These are phyloP conservation scores for Ceratobasidium sp. DNA, from an alignment of 1,284 basidiomycete genomes.

Conservation along the genomic window DNA sequence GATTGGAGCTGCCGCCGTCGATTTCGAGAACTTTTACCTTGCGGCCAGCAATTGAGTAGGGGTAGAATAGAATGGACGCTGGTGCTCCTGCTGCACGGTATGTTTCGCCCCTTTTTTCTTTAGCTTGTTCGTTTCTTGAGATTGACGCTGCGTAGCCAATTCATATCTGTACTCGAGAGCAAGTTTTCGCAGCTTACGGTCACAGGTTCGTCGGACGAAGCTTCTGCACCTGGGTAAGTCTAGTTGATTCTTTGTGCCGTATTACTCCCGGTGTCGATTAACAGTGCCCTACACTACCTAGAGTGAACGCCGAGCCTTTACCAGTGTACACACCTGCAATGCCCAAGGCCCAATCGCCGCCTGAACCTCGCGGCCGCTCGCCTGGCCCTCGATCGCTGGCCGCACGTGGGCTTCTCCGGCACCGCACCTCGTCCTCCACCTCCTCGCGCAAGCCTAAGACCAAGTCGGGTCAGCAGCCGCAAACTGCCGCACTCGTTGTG, in stretches of 20 bases:
- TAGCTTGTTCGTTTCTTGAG: background rate
- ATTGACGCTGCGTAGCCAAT: constrained; percentile 2
- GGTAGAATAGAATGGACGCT: background rate
- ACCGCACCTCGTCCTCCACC: constrained; percentile 8
- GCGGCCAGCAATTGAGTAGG: too few relatives aligned
- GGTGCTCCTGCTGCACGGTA: constrained; percentile 25
- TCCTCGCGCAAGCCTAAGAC: constrained; percentile 9
- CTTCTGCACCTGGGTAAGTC: background rate
- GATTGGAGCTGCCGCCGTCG: too few relatives aligned
- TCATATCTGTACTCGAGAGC: constrained; percentile 22
- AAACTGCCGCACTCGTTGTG: constrained; percentile 9
- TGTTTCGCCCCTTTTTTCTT: background rate
- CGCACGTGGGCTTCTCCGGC: constrained; percentile 15
- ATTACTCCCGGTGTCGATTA: background rate
- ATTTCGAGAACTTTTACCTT: background rate
- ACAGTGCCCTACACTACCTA: background rate
- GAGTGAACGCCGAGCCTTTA: constrained; percentile 9
- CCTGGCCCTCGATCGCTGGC: constrained; percentile 33
- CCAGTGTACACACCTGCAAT: constrained; percentile 29
- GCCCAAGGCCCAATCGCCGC: constrained; percentile 21
- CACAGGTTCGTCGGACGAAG: constrained; percentile 1
- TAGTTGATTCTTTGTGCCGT: background rate
- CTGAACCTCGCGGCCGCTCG: constrained; percentile 14
- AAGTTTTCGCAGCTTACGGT: constrained; percentile 32
- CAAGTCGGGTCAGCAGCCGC: constrained; percentile 9